These are phyloP conservation scores for Aureobasidium vineae DNA, from an alignment of 2,329 filamentous ascomycete genomes.

Conservation along the genomic window DNA sequence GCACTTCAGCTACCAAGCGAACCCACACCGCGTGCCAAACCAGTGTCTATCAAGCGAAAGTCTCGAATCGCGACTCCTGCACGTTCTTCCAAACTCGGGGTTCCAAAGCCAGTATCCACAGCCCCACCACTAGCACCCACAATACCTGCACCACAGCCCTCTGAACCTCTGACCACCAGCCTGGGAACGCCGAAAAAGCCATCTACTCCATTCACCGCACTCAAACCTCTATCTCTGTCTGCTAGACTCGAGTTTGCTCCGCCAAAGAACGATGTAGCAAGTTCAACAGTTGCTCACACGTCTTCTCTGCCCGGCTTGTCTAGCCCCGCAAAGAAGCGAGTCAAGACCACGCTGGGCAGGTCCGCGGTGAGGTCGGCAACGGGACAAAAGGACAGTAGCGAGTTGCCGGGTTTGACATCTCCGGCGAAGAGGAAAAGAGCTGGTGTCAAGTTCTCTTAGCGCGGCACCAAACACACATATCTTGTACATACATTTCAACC, in stretches of 20 bases:
- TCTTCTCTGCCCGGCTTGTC: conserved; percentile 25
- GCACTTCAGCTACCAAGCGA: not conserved
- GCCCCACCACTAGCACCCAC: conserved; percentile 3
- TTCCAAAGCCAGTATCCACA: conserved; percentile 5
- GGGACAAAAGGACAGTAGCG: conserved; percentile 8
- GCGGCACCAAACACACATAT: not conserved
- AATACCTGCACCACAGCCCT: conserved; percentile 1
- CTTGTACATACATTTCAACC: conserved; percentile 18
- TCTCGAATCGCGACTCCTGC: conserved; percentile 40
- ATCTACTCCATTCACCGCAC: not conserved
- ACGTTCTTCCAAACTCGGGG: conserved; percentile 8
- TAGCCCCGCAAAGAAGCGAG: conserved; percentile 36
- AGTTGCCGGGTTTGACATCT: conserved; percentile 21
- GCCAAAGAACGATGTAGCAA: not conserved
- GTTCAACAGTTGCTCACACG: not conserved
- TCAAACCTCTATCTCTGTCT: conserved; percentile 1
- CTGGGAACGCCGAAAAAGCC: conserved; percentile 30
- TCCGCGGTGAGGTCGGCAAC: conserved; percentile 14
- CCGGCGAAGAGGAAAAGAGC: conserved; percentile 26
- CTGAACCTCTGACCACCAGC: conserved; percentile 3
- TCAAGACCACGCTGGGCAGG: conserved; percentile 32
- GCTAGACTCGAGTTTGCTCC: conserved; percentile 21
- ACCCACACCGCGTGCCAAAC: not conserved
- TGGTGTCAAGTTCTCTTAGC: conserved; percentile 18
- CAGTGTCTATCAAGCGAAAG: conserved; percentile 31